A percentile compares a stretch with the other conserved stretches of the same genome.
These are phyloP conservation scores for Plectosphaerella sp. DNA, from an alignment of 2,329 filamentous ascomycete genomes.

Conservation along the genomic window DNA sequence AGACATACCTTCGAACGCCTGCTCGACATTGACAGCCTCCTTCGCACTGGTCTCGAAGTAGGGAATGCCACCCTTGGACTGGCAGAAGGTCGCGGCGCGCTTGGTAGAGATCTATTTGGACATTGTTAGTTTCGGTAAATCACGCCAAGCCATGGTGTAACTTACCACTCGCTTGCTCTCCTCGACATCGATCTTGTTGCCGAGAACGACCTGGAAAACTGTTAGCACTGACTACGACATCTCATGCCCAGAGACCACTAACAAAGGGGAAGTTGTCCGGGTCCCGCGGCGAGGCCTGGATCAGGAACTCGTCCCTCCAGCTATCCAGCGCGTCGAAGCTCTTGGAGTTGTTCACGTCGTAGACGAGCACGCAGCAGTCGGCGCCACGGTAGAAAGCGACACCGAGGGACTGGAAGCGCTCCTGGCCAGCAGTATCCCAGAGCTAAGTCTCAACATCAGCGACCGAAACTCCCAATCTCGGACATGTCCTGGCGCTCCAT, in stretches of 20 bases:
- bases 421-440: conserved; percentile 96
- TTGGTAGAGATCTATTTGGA: conserved; percentile 76
- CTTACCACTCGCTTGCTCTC: conserved; percentile 90
- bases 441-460: conserved; percentile 50
- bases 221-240: conserved; percentile 12
- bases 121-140: not conserved
- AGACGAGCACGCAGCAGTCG: conserved; percentile 96
- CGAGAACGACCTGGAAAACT: conserved; percentile 71
- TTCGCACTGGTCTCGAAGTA: conserved; percentile 99
- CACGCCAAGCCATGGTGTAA: conserved; percentile 8
- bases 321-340: conserved; percentile 97
- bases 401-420: conserved; percentile 94
- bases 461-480: not conserved
- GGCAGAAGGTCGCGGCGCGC: conserved; percentile 94
- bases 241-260: conserved; percentile 27
- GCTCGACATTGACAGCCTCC: conserved; percentile 97
- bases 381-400: conserved; percentile 97
- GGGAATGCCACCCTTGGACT: conserved; percentile 93
- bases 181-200: conserved; percentile 98
- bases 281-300: conserved; percentile 93
- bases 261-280: conserved; percentile 98
- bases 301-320: conserved; percentile 97
- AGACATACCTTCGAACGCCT: conserved; percentile 59
- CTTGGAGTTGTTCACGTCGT: conserved; percentile 99
- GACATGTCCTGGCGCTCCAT: conserved; percentile 17